Evolutionary conservation across 371 early-diverging fungal genomes (phyloP), one percentile per base, ranked within the genome.

Genomic region (Mortierella sp.): DNA sequence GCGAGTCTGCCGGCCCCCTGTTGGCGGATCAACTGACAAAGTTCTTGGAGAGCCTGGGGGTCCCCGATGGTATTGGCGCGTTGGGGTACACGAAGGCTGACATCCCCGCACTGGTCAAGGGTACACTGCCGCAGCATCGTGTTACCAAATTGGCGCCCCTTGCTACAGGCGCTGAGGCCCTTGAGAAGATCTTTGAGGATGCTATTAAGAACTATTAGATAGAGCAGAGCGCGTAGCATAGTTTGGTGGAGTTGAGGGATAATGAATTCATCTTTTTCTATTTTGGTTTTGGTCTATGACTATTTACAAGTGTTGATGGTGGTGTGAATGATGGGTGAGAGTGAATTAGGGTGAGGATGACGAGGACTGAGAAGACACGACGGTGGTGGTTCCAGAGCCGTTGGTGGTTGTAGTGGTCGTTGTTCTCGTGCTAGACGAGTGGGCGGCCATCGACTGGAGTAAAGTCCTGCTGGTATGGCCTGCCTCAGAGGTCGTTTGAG

Each of bases 91-190:
- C 91, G 43, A 86, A 89, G 52, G 87, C 90, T 9, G 91, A 95
- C 74, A 93, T 96, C 45, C 90, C 89, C 39, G 89, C 87, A 2
- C 80, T 97, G 78, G 96, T 97, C 44, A 91, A 94, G 78, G 96
- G 96, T 58, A 95, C 96, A 31, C 80, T 97, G 77, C 97, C 97
- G 11, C 97, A 97, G 87, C 95, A 96, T 81, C 94, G 97, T 65
- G 96, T 97, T n/a, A 95, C 95, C 64, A 95, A 96, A 86, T 88
- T 97, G 70, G 93, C 97, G 10, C 97, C 97, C 22, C 71, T 91
- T n/a, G 90, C 93, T 10, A 90, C 91, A 40, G 96, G 91, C 41
- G 88, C 87, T 40, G 94, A 94, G 76, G 92, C 91, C 40, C 77
- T 95, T 47, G 90, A 89, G 63, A 77, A 86, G 31, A 88, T 95